Evolutionary conservation across 2,329 filamentous ascomycete genomes (phyloP).

Genomic region (Stachybotrys echinatus): DNA sequence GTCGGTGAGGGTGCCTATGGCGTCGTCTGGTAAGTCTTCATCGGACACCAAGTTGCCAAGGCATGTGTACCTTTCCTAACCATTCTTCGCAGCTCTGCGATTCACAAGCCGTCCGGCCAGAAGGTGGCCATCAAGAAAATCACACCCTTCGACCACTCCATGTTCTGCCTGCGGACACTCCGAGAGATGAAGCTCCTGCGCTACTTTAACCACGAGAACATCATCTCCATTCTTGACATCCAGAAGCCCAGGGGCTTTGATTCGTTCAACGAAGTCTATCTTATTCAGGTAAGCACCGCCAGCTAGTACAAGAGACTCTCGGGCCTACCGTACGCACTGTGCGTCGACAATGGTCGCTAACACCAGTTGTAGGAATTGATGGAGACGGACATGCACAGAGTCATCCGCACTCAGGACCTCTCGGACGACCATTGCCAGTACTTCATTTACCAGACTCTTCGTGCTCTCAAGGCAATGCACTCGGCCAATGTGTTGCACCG

Average conservation of each 20-base stretch:
- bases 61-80: conserved; percentile 1
- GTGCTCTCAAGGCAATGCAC: conserved; percentile 98
- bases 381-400: conserved; percentile 99
- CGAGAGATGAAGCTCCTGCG: conserved; percentile 98
- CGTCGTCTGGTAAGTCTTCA: conserved; percentile 78
- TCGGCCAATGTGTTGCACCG: conserved; percentile 96
- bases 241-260: conserved; percentile 97
- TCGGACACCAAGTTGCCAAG: background rate
- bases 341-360: conserved; percentile 3
- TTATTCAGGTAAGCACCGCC: conserved; percentile 82
- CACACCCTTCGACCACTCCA: conserved; percentile 96
- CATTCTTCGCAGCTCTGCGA: conserved; percentile 64
- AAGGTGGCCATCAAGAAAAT: conserved; percentile 99
- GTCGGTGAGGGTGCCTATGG: conserved; percentile 98
- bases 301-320: too few relatives aligned
- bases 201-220: conserved; percentile 99
- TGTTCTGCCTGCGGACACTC: conserved; percentile 94
- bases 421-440: conserved; percentile 99
- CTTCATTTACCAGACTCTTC: conserved; percentile 99
- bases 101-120: conserved; percentile 96
- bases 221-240: conserved; percentile 98
- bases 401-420: conserved; percentile 96
- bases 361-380: conserved; percentile 70
- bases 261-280: conserved; percentile 93
- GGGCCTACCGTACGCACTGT: background rate